Evolutionary conservation across 2,329 filamentous ascomycete genomes (phyloP).

Genomic region (Lasiodiplodia gonubiensis): DNA sequence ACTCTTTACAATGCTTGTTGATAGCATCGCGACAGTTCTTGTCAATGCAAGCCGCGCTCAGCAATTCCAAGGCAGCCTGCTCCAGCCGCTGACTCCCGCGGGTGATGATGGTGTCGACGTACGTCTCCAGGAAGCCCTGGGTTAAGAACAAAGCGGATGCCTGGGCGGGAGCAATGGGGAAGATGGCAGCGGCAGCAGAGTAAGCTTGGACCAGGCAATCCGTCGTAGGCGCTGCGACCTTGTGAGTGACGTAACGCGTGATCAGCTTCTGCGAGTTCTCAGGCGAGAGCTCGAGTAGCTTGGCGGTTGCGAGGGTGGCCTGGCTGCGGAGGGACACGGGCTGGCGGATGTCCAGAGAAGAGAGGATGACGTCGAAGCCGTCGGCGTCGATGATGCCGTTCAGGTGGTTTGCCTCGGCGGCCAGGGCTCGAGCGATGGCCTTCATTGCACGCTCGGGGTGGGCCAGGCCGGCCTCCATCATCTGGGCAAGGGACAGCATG

Average conservation of each 20-base stretch:
- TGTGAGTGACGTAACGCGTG: slow-evolving; percentile 73
- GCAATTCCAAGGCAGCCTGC: slow-evolving; percentile 82
- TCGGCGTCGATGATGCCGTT: slow-evolving; percentile 72
- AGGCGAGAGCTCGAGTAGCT: slow-evolving; percentile 78
- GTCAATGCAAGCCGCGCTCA: slow-evolving; percentile 91
- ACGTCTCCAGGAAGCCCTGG: slow-evolving; percentile 80
- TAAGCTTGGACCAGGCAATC: slow-evolving; percentile 92
- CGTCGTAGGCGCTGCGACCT: slow-evolving; percentile 75
- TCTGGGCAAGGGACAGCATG: slow-evolving; percentile 78
- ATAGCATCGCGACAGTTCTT: slow-evolving; percentile 81
- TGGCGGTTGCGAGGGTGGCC: slow-evolving; percentile 80
- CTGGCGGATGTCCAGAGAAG: slow-evolving; percentile 83
- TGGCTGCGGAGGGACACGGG: slow-evolving; percentile 76
- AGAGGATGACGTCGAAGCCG: slow-evolving; percentile 83
- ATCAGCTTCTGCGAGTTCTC: slow-evolving; percentile 74
- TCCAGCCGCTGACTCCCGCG: slow-evolving; percentile 88
- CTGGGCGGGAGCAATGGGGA: slow-evolving; percentile 80
- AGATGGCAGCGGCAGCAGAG: slow-evolving; percentile 86
- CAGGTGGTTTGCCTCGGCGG: slow-evolving; percentile 58
- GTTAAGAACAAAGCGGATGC: slow-evolving; percentile 82
- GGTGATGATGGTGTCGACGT: slow-evolving; percentile 77
- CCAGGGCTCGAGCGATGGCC: slow-evolving; percentile 64
- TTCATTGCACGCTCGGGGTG: slow-evolving; percentile 66
- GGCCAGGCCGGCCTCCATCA: slow-evolving; percentile 90
- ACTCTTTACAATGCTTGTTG: slow-evolving; percentile 80